Percentiles rank a stretch among this genome's conserved stretches.
These are phyloP conservation scores for Apiotrichum laibachii DNA, from an alignment of 1,284 basidiomycete species.

Conservation along the genomic window DNA sequence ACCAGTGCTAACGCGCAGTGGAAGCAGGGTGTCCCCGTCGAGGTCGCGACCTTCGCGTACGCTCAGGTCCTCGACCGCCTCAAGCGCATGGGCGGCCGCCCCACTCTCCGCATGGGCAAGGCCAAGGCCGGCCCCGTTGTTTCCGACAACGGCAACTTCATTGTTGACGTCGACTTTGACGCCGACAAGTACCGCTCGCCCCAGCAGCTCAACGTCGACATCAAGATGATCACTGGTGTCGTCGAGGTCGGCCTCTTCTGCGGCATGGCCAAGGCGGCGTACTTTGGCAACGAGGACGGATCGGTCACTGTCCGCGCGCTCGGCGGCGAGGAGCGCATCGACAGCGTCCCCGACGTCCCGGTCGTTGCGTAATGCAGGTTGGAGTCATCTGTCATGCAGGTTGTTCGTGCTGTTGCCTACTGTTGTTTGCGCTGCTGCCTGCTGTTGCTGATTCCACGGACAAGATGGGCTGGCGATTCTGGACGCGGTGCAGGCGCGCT, in stretches of 20 bases:
- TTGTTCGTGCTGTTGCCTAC: neutral
- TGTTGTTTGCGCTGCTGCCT: no score
- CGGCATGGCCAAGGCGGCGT: constrained; percentile 87
- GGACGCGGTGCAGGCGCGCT: no score
- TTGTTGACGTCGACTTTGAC: constrained; percentile 86
- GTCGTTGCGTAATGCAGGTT: constrained; percentile 5
- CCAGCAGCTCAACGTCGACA: constrained; percentile 65
- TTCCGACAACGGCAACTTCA: constrained; percentile 91
- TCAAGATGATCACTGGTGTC: constrained; percentile 92
- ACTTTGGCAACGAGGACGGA: constrained; percentile 82
- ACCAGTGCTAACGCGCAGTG: constrained; percentile 57
- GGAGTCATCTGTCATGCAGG: neutral
- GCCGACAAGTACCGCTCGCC: constrained; percentile 66
- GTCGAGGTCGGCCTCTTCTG: constrained; percentile 97
- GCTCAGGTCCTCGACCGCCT: constrained; percentile 70
- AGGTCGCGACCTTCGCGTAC: constrained; percentile 95
- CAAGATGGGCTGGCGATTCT: no score
- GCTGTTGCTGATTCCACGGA: no score
- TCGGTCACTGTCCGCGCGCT: constrained; percentile 48
- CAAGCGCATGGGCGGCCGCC: constrained; percentile 60
- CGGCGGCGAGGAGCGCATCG: constrained; percentile 47
- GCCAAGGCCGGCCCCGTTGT: constrained; percentile 77
- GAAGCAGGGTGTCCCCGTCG: constrained; percentile 85
- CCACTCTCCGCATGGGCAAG: constrained; percentile 69
- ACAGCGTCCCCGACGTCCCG: constrained; percentile 38